Percentiles rank a stretch among this genome's conserved stretches.
These are phyloP conservation scores for Butyriboletus loyo DNA, from an alignment of 768 basidiomycete species.

Conservation along the genomic window DNA sequence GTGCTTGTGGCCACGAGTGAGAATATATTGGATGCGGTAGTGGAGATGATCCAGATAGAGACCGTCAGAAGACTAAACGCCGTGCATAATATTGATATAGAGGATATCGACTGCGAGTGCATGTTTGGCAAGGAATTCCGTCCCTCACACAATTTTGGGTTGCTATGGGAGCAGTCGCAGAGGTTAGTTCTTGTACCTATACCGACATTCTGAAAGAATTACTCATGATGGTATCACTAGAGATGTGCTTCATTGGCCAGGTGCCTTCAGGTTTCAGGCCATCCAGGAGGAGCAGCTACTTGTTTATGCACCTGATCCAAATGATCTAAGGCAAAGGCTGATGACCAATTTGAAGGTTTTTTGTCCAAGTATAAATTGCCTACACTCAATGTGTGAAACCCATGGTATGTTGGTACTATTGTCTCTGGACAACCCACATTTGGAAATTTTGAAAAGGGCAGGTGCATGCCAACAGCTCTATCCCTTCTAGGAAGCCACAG, in stretches of 20 bases:
- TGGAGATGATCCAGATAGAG: conserved; percentile 48
- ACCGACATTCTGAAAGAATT: background rate
- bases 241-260: conserved; percentile 40
- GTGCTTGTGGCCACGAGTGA: background rate
- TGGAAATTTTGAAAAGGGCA: background rate
- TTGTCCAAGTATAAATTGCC: conserved; percentile 47
- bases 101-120: conserved; percentile 35
- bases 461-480: conserved; percentile 1
- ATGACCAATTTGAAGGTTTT: conserved; percentile 34
- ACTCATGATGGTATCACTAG: conserved; percentile 19
- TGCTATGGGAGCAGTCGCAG: conserved; percentile 43
- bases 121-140: conserved; percentile 31
- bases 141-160: conserved; percentile 28
- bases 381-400: conserved; percentile 37
- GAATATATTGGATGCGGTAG: conserved; percentile 24
- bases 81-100: conserved; percentile 26
- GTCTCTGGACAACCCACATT: background rate
- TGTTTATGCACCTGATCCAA: conserved; percentile 12
- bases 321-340: conserved; percentile 34
- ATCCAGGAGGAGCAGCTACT: background rate
- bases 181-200: conserved; percentile 29
- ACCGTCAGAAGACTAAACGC: conserved; percentile 38
- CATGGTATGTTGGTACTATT: conserved; percentile 30
- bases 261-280: conserved; percentile 5
- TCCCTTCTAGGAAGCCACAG: conserved; percentile 23